Percentiles rank a stretch among this genome's conserved stretches.
phyloP scores from a whole-genome alignment of 306 rosid species.

The Comarum palustre region DNA sequence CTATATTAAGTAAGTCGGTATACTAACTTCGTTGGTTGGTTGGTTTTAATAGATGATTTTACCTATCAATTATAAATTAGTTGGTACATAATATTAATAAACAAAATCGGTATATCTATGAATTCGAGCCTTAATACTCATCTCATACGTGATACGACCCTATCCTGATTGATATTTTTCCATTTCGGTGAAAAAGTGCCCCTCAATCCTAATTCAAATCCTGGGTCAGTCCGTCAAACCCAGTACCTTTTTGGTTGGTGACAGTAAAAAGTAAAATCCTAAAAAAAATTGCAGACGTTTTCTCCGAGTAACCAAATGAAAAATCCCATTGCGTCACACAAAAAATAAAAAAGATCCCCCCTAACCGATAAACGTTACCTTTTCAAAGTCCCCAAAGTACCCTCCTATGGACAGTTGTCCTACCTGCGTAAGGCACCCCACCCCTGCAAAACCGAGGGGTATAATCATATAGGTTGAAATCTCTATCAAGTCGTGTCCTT shows the following conservation, averaged over 20 bases:
- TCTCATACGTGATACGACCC: no score
- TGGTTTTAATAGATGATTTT: no score
- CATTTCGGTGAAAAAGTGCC: no score
- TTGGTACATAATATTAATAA: no score
- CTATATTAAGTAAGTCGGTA: no score
- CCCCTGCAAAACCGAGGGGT: not conserved
- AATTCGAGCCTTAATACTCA: no score
- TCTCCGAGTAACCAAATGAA: not conserved
- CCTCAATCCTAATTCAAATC: no score
- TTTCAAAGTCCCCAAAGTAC: not conserved
- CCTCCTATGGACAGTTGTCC: not conserved
- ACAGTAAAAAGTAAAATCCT: not conserved
- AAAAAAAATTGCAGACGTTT: not conserved
- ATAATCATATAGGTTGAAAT: conserved; percentile 6
- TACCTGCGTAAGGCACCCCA: not conserved
- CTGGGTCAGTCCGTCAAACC: not conserved
- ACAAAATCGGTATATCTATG: no score
- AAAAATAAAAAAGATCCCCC: not conserved
- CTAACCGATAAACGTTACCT: not conserved
- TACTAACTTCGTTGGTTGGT: no score
- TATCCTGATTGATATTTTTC: no score
- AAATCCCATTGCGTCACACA: not conserved
- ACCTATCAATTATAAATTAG: no score
- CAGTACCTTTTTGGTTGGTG: not conserved
- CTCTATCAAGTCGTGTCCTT: conserved; percentile 4